These are phyloP conservation scores for Castanospermum australe DNA, from an alignment of 306 rosid genomes.

Conservation along the genomic window DNA sequence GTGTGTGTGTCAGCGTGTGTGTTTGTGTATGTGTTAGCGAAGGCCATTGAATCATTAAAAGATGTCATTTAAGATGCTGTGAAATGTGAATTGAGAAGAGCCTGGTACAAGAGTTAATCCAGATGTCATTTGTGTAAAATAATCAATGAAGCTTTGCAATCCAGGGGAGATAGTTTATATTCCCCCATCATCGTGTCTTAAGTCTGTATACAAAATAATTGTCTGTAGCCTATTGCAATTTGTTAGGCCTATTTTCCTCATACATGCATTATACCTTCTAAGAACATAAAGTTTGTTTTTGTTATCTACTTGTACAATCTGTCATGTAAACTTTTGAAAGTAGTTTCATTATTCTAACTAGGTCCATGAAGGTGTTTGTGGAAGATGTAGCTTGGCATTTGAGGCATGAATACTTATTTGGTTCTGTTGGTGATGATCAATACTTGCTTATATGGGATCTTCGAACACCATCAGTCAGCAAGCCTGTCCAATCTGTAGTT, in stretches of 20 bases:
- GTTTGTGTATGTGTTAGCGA: no score
- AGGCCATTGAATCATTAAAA: no score
- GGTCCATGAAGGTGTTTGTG: constrained; percentile 98
- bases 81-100: background rate
- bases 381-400: constrained; percentile 99
- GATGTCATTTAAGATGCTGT: background rate
- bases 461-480: constrained; percentile 72
- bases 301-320: background rate
- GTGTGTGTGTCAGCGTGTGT: no score
- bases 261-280: background rate
- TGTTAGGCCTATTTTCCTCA: background rate
- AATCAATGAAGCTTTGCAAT: background rate
- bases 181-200: background rate
- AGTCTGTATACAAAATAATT: background rate
- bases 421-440: constrained; percentile 98
- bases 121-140: background rate
- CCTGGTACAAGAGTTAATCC: background rate
- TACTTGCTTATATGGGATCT: constrained; percentile 92
- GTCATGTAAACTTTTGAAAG: background rate
- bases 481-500: constrained; percentile 88
- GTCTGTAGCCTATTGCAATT: background rate
- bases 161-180: background rate
- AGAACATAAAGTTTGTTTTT: background rate
- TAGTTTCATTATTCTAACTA: constrained; percentile 25
- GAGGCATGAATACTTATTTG: constrained; percentile 97